phyloP scores from a whole-genome alignment of 148 eudicot genomes.

The Selenicereus undatus region DNA sequence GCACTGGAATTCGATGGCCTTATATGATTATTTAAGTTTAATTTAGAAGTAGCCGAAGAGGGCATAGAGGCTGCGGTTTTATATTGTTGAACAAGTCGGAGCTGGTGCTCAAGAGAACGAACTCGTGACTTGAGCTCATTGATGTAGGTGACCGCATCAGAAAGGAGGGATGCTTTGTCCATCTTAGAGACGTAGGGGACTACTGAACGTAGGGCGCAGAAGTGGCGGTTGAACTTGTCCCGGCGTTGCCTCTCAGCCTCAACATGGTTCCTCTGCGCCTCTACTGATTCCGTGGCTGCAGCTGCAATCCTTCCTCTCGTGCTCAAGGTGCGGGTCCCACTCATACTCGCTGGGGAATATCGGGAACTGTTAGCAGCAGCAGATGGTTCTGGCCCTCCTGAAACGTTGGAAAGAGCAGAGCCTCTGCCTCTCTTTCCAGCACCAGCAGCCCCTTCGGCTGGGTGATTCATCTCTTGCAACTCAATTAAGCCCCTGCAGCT shows the following conservation, averaged over 20 bases:
- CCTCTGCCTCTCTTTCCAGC: too few species aligned
- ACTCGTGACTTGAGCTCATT: constrained; percentile 36
- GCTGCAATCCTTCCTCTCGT: neutral
- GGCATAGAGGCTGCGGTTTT: neutral
- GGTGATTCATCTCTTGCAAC: neutral
- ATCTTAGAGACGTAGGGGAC: constrained; percentile 62
- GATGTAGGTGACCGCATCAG: constrained; percentile 55
- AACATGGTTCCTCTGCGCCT: constrained; percentile 31
- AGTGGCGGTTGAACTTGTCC: constrained; percentile 53
- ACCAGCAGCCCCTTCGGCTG: neutral
- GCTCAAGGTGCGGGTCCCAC: neutral
- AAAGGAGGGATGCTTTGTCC: constrained; percentile 63
- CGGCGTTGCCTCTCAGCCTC: constrained; percentile 58
- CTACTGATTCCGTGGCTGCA: neutral
- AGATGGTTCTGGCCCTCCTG: neutral
- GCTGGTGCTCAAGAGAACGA: neutral
- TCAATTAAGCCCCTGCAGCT: neutral
- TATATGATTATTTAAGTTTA: too few species aligned
- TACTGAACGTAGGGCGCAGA: constrained; percentile 46
- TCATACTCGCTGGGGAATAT: neutral
- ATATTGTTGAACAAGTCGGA: neutral
- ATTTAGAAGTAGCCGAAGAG: too few species aligned
- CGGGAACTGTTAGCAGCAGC: neutral
- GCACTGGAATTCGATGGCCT: neutral
- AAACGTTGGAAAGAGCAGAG: neutral